A percentile compares a stretch with the other conserved stretches of the same genome.
Evolutionary conservation across 257 asterid genomes (phyloP).

Genomic region (Nyctanthes arbortristis): DNA sequence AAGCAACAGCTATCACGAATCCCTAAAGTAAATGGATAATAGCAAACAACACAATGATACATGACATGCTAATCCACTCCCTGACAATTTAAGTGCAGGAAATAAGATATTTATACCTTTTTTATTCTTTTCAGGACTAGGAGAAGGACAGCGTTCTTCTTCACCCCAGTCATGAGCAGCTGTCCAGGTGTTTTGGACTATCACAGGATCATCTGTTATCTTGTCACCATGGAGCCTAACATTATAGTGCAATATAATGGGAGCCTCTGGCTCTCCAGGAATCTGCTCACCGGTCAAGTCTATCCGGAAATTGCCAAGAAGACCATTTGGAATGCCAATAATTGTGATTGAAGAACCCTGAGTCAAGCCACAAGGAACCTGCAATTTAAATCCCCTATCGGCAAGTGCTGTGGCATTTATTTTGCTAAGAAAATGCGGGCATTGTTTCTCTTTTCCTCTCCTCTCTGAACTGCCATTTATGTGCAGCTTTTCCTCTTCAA

Average conservation of each 20-base stretch:
- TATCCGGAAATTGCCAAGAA: conserved; percentile 79
- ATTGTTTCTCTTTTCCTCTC: conserved; percentile 86
- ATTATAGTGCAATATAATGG: conserved; percentile 85
- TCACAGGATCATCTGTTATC: conserved; percentile 88
- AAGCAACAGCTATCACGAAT: neutral
- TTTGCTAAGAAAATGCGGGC: conserved; percentile 88
- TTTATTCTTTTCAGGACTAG: conserved; percentile 53
- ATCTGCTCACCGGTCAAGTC: conserved; percentile 89
- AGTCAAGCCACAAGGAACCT: conserved; percentile 91
- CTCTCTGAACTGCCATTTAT: conserved; percentile 56
- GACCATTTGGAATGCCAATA: conserved; percentile 89
- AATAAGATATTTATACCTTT: no score
- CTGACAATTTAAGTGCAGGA: no score
- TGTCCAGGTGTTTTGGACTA: conserved; percentile 96
- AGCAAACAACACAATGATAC: neutral
- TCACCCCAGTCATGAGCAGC: conserved; percentile 93
- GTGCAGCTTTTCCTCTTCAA: conserved; percentile 64
- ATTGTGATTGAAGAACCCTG: conserved; percentile 92
- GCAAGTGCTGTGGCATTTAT: conserved; percentile 71
- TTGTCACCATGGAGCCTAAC: conserved; percentile 89
- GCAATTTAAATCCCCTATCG: conserved; percentile 57
- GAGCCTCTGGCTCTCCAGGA: conserved; percentile 97
- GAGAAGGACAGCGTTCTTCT: conserved; percentile 89
- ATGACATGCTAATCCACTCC: neutral
- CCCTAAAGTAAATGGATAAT: neutral